A percentile compares a stretch with the other conserved stretches of the same genome.
Conservation (phyloP, 129 eudicot species). For the Lonicera japonica region DNA sequence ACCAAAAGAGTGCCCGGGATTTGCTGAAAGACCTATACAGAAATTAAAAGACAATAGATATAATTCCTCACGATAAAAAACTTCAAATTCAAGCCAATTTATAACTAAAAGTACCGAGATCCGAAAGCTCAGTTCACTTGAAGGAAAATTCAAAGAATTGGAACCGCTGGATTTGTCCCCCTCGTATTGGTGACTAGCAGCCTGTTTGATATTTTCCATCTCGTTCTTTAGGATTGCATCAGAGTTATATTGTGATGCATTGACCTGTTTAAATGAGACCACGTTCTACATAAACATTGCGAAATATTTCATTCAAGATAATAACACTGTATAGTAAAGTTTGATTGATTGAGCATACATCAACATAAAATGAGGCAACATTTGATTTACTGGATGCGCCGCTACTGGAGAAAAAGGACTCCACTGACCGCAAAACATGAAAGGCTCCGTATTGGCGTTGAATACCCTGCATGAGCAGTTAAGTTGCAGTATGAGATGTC, state of each 20-base stretch:
- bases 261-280: conserved; percentile 25
- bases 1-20: conserved; percentile 91
- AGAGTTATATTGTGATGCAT: conserved; percentile 36
- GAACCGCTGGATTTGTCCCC: conserved; percentile 18
- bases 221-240: conserved; percentile 34
- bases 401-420: conserved; percentile 44
- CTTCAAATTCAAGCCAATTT: neutral
- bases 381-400: conserved; percentile 69
- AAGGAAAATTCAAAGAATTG: conserved; percentile 10
- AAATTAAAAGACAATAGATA: conserved; percentile 8
- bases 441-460: conserved; percentile 74
- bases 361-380: conserved; percentile 46
- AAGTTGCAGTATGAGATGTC: neutral
- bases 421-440: conserved; percentile 67
- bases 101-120: conserved; percentile 38
- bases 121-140: conserved; percentile 39
- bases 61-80: conserved; percentile 5
- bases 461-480: conserved; percentile 53
- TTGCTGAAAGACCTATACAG: conserved; percentile 79
- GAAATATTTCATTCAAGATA: neutral
- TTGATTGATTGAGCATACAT: conserved; percentile 37
- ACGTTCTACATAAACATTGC: neutral
- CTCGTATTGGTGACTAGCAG: conserved; percentile 14
- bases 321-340: neutral
- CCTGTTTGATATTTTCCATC: conserved; percentile 4